Percentiles rank a stretch among this genome's conserved stretches.
phyloP scores from a whole-genome alignment of 495 filamentous ascomycete species.

The Penicillium cataractarum region DNA sequence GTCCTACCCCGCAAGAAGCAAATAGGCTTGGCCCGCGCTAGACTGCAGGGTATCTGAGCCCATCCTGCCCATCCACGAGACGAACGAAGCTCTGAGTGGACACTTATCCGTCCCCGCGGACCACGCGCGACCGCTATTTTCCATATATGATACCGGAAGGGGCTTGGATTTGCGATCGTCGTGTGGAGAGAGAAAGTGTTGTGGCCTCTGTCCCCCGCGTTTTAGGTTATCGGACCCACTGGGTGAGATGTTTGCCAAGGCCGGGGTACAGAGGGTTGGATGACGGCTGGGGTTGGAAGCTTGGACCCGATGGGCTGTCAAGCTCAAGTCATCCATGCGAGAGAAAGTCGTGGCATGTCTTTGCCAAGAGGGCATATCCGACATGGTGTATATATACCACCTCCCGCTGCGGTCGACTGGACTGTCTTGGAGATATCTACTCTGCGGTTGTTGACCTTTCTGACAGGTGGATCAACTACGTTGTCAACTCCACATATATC shows the following conservation, averaged over 20 bases:
- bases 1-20: constrained; percentile 1
- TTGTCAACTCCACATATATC: background rate
- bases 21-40: background rate
- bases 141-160: background rate
- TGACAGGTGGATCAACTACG: background rate
- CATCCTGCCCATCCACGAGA: background rate
- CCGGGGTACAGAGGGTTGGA: constrained; percentile 15
- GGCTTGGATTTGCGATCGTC: background rate
- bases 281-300: background rate
- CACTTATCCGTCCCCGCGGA: constrained; percentile 3
- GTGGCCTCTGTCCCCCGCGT: constrained; percentile 7
- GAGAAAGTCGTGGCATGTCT: background rate
- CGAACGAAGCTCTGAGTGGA: background rate
- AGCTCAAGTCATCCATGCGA: background rate
- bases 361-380: constrained; percentile 15
- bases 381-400: constrained; percentile 15
- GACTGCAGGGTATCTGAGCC: background rate
- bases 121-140: background rate
- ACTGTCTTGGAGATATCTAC: background rate
- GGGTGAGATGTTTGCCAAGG: constrained; percentile 10
- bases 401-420: background rate
- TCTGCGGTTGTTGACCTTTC: background rate
- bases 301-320: background rate
- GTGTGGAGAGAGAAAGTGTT: background rate
- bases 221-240: constrained; percentile 3